phyloP scores from a whole-genome alignment of 1,139 yeast genomes.

The Candida smagusa region DNA sequence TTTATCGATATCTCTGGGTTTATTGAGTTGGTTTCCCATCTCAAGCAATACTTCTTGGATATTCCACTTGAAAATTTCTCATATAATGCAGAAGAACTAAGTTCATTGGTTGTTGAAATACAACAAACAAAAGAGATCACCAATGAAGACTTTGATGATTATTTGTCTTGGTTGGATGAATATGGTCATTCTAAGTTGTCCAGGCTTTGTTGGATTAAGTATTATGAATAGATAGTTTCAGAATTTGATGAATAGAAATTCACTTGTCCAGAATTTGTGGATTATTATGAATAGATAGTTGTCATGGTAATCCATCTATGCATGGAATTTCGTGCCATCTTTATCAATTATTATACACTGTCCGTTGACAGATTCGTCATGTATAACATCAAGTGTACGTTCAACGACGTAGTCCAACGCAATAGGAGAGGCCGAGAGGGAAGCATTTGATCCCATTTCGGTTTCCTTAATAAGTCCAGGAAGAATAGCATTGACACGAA shows the following conservation, averaged over 20 bases:
- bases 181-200: constrained; percentile 11
- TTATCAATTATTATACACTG: constrained; percentile 22
- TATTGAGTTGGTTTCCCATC: not conserved
- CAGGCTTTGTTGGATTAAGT: constrained; percentile 9
- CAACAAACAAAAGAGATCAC: constrained; percentile 1
- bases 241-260: constrained; percentile 2
- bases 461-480: constrained; percentile 78
- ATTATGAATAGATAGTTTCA: constrained; percentile 9
- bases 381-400: constrained; percentile 27
- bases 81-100: constrained; percentile 1
- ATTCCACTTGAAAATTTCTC: constrained; percentile 3
- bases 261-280: no score
- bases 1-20: no score
- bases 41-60: constrained; percentile 5
- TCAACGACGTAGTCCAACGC: constrained; percentile 24
- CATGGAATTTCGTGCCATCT: not conserved
- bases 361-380: constrained; percentile 37
- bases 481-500: constrained; percentile 60
- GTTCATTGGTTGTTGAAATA: constrained; percentile 3
- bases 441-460: constrained; percentile 55
- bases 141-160: constrained; percentile 14
- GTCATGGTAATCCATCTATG: no score
- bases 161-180: constrained; percentile 20
- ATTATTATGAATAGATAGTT: constrained; percentile 11
- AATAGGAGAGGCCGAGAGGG: constrained; percentile 15